These are phyloP conservation scores for Bonia amplexicaulis DNA, from an alignment of 176 grass and related monocot species.

Conservation along the genomic window DNA sequence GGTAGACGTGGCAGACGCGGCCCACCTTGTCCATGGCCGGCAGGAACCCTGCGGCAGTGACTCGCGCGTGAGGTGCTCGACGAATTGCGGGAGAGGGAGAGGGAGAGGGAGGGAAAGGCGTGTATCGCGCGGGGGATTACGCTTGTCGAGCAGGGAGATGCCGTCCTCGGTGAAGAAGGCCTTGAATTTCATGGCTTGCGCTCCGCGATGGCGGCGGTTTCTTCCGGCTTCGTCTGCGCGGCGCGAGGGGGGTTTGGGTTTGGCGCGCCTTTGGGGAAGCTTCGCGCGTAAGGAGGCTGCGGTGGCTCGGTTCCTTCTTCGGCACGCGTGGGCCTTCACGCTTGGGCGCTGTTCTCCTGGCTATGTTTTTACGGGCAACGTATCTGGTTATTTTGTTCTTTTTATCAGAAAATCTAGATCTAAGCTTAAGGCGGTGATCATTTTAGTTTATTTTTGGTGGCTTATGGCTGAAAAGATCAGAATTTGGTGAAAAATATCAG, in stretches of 20 bases:
- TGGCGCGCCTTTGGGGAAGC: background rate
- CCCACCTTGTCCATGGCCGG: slow-evolving; percentile 80
- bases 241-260: no score
- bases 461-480: no score
- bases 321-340: background rate
- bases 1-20: slow-evolving; percentile 72
- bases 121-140: slow-evolving; percentile 20
- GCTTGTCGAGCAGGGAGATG: slow-evolving; percentile 85
- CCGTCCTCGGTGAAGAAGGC: slow-evolving; percentile 84
- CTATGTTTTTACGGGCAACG: background rate
- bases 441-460: no score
- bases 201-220: background rate
- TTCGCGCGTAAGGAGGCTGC: background rate
- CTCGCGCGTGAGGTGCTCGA: slow-evolving; percentile 43
- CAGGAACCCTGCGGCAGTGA: slow-evolving; percentile 53
- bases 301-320: background rate
- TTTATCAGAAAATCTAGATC: no score
- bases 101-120: background rate
- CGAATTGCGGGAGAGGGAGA: background rate
- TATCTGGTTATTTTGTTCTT: no score
- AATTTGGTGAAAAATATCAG: no score
- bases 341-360: background rate
- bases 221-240: background rate
- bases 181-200: slow-evolving; percentile 78
- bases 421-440: no score